phyloP scores from a whole-genome alignment of 108 stramenopile genomes.

The Fistulifera solaris region DNA sequence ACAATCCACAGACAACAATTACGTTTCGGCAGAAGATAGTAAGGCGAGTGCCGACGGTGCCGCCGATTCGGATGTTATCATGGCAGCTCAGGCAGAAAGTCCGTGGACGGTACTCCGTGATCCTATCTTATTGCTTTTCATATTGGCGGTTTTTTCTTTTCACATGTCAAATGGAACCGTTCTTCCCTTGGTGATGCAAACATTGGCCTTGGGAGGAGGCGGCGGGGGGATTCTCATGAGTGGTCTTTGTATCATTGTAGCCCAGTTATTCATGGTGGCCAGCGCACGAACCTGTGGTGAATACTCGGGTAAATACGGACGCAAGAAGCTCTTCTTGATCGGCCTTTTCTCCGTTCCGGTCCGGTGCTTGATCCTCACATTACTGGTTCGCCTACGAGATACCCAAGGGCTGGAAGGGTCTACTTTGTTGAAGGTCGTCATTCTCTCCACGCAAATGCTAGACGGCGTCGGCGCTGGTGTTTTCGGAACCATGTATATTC shows the following conservation, averaged over 20 bases:
- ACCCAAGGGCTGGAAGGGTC: not conserved
- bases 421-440: constrained; percentile 49
- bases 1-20: not conserved
- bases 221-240: constrained; percentile 66
- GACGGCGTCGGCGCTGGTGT: constrained; percentile 86
- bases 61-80: constrained; percentile 1
- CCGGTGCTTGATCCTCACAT: constrained; percentile 57
- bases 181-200: constrained; percentile 83
- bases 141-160: constrained; percentile 69
- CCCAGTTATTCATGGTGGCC: constrained; percentile 76
- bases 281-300: constrained; percentile 73
- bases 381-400: not conserved
- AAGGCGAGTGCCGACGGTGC: not conserved
- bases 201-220: constrained; percentile 68
- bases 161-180: constrained; percentile 83
- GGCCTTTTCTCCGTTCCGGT: constrained; percentile 74
- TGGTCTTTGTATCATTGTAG: constrained; percentile 80
- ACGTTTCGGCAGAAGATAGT: not conserved
- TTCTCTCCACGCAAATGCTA: constrained; percentile 76
- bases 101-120: constrained; percentile 65
- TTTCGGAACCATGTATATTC: constrained; percentile 87
- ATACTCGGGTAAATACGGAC: constrained; percentile 70
- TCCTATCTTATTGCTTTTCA: constrained; percentile 65
- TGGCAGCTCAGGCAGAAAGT: constrained; percentile 39
- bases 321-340: constrained; percentile 71